Conservation (phyloP, 805 yeast species). For the Ogataea nonfermentans region DNA sequence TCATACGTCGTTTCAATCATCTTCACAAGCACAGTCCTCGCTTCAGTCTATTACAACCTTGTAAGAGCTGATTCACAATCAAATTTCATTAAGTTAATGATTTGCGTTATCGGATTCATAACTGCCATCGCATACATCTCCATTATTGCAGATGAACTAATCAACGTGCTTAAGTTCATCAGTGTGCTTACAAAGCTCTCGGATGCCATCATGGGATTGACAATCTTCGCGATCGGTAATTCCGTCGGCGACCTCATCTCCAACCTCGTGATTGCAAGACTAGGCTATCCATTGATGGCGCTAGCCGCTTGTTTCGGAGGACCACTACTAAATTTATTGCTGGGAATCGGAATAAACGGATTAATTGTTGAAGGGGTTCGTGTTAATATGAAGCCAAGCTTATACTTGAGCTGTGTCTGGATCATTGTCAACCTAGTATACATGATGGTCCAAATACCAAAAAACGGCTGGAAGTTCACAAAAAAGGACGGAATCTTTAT, state of each 20-base stretch:
- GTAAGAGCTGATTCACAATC: constrained; percentile 21
- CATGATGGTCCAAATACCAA: constrained; percentile 39
- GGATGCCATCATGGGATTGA: constrained; percentile 81
- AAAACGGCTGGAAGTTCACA: constrained; percentile 42
- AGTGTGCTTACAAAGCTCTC: constrained; percentile 60
- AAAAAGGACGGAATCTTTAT: constrained; percentile 38
- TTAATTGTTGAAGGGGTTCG: constrained; percentile 39
- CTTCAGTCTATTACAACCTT: constrained; percentile 21
- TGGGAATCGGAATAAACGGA: constrained; percentile 81
- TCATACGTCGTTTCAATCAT: constrained; percentile 13
- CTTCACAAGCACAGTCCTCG: constrained; percentile 1
- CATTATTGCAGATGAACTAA: constrained; percentile 65
- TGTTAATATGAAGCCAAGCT: constrained; percentile 36
- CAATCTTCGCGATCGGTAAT: constrained; percentile 89
- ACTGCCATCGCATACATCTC: constrained; percentile 70
- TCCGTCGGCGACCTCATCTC: constrained; percentile 89
- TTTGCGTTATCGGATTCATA: constrained; percentile 59
- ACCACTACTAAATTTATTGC: constrained; percentile 71
- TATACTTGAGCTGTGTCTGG: constrained; percentile 42
- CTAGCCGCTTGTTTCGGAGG: constrained; percentile 96
- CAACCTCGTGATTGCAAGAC: constrained; percentile 70
- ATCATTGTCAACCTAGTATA: constrained; percentile 39
- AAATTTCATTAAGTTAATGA: constrained; percentile 20
- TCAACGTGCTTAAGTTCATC: constrained; percentile 58
- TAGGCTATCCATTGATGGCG: constrained; percentile 88